phyloP scores from a whole-genome alignment of 768 basidiomycete species.

The Cystobasidium tubakii region DNA sequence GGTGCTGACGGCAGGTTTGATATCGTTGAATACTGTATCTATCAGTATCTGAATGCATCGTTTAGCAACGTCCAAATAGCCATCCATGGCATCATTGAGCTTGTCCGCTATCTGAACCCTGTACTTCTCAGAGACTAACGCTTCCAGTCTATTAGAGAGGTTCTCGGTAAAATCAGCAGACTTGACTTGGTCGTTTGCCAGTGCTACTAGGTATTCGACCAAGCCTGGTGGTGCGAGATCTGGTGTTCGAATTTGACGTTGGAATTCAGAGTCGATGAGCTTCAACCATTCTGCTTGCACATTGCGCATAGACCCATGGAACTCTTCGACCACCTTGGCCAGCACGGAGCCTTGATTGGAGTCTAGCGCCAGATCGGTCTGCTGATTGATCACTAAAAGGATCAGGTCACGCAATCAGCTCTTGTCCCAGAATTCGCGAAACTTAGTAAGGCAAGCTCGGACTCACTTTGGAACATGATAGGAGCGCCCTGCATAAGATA shows the following conservation, averaged over 20 bases:
- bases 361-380: conserved; percentile 87
- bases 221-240: conserved; percentile 81
- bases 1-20: conserved; percentile 75
- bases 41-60: conserved; percentile 92
- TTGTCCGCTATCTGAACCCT: conserved; percentile 70
- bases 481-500: conserved; percentile 88
- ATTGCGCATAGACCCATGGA: conserved; percentile 77
- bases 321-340: conserved; percentile 79
- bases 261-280: conserved; percentile 73
- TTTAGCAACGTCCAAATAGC: conserved; percentile 96
- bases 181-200: conserved; percentile 96
- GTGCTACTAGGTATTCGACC: conserved; percentile 90
- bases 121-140: conserved; percentile 89
- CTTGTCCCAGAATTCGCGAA: no score
- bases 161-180: conserved; percentile 88
- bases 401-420: no score
- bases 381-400: conserved; percentile 49
- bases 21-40: conserved; percentile 88
- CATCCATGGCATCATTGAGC: conserved; percentile 93
- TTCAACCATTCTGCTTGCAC: conserved; percentile 84
- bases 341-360: conserved; percentile 92
- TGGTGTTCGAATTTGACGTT: conserved; percentile 63
- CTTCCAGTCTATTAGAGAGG: conserved; percentile 74
- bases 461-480: conserved; percentile 77
- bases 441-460: no score